Conservation (phyloP, 768 basidiomycete species). For the Lentinula guzmanii region DNA sequence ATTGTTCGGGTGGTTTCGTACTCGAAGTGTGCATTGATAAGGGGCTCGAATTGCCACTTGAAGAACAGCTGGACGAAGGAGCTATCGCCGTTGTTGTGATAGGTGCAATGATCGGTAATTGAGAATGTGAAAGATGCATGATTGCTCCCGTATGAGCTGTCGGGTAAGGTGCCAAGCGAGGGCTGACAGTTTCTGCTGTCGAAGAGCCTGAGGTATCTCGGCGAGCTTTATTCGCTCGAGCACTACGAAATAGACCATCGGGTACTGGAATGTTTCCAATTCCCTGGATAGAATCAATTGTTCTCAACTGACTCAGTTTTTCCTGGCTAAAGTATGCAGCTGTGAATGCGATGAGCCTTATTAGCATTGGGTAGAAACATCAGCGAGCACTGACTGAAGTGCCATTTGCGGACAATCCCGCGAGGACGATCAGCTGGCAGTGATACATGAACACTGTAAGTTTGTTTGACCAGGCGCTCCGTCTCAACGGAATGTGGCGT, state of each 20-base stretch:
- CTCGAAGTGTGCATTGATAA: conserved; percentile 15
- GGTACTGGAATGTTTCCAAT: conserved; percentile 65
- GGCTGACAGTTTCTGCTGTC: background rate
- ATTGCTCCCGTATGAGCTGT: conserved; percentile 14
- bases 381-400: conserved; percentile 54
- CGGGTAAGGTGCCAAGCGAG: background rate
- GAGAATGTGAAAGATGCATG: conserved; percentile 17
- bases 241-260: conserved; percentile 75
- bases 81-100: conserved; percentile 23
- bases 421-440: conserved; percentile 47
- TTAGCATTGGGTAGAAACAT: conserved; percentile 9
- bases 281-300: conserved; percentile 63
- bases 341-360: conserved; percentile 21
- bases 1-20: conserved; percentile 19
- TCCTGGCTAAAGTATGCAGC: conserved; percentile 84
- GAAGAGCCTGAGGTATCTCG: conserved; percentile 36
- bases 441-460: conserved; percentile 75
- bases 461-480: conserved; percentile 75
- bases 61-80: conserved; percentile 33
- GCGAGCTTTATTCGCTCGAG: conserved; percentile 60
- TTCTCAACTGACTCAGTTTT: conserved; percentile 62
- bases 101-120: conserved; percentile 19
- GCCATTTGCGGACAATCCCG: conserved; percentile 69
- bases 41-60: conserved; percentile 27
- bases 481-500: conserved; percentile 31